A percentile compares a stretch with the other conserved stretches of the same genome.
phyloP scores from a whole-genome alignment of 2,329 filamentous ascomycete genomes.

The Cadophora sp. region DNA sequence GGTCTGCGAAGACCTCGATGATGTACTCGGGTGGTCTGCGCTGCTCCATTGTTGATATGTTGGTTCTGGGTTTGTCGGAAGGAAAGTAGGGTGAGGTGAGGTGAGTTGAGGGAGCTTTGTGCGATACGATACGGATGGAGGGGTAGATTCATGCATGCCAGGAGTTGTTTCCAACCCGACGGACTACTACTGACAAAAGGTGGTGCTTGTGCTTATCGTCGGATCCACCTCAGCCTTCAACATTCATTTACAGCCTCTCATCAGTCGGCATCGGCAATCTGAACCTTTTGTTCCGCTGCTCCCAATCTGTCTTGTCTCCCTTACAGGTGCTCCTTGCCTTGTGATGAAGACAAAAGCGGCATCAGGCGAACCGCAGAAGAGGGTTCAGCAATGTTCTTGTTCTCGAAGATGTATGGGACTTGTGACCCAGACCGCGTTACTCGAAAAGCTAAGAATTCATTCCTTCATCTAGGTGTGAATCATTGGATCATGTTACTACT shows the following conservation, averaged over 20 bases:
- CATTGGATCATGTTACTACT: background rate
- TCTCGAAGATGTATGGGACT: background rate
- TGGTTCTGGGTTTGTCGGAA: constrained; percentile 3
- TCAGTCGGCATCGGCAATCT: background rate
- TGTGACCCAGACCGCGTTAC: background rate
- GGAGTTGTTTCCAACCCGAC: constrained; percentile 9
- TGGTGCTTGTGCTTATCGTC: constrained; percentile 21
- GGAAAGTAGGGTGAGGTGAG: constrained; percentile 9
- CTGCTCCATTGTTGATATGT: constrained; percentile 59
- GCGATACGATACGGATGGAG: constrained; percentile 28
- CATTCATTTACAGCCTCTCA: background rate
- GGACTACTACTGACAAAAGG: constrained; percentile 10
- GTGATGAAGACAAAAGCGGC: background rate
- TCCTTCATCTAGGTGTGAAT: background rate
- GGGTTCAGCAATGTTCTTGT: background rate
- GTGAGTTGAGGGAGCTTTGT: constrained; percentile 11
- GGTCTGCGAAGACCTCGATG: constrained; percentile 92
- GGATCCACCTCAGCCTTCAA: constrained; percentile 14
- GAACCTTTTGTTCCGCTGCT: background rate
- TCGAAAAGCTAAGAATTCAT: background rate
- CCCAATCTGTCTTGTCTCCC: background rate
- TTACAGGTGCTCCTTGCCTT: background rate
- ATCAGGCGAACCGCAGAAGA: background rate
- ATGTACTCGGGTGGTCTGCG: constrained; percentile 83
- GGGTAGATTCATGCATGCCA: constrained; percentile 30